Base-by-base conservation (phyloP, 2,329 filamentous ascomycete species). In the Parastagonospora nodorum region DNA sequence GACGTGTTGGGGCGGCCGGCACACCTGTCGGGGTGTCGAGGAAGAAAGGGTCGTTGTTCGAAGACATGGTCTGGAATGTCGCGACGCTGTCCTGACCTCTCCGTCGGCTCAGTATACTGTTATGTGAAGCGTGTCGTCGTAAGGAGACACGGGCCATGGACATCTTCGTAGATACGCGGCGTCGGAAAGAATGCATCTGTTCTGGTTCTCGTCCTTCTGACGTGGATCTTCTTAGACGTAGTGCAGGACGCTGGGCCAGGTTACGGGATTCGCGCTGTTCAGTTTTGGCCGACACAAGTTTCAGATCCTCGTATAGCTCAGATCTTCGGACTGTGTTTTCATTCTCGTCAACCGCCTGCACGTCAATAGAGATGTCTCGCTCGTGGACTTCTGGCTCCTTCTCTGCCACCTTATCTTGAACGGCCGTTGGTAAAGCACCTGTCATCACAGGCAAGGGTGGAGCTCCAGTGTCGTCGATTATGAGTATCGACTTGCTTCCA, bases 401-500 rank as follows among this genome's bases (percentile, higher is more conserved):
- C 9, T 48, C 45, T 11, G 51, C 43, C 7, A 61, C 61, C 14
- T 53, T 16, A 14, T 57, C 55, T 4, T 38, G 24, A 14, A n/a
- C 8, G 11, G 36, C 24, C n/a, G 50, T 38, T 8, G 66, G 59
- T n/a, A 82, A 64, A 30, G 77, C 77, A 8, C 79, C 82, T 8
- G 81, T 78, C 81, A 85, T 83, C 8, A 76, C 59, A n/a, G 80
- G 70, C 8, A 83, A 75, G 5, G 77, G 75, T 0, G 86, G 88
- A 29, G 67, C 48, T 5, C 84, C 85, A 51, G 82, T 84, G 56
- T 83, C 82, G 61, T 95, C 90, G 31, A 96, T 85, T 65, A 96
- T 95, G 48, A 96, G 82, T 58, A 96, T 95, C 0, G 91, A 96
- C 67, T 92, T 88, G 78, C 90, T 96, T n/a, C 90, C 89, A 9